Base-by-base conservation (phyloP, 192 early-diverging fungal genomes). In the Spizellomyces punctatus region DNA sequence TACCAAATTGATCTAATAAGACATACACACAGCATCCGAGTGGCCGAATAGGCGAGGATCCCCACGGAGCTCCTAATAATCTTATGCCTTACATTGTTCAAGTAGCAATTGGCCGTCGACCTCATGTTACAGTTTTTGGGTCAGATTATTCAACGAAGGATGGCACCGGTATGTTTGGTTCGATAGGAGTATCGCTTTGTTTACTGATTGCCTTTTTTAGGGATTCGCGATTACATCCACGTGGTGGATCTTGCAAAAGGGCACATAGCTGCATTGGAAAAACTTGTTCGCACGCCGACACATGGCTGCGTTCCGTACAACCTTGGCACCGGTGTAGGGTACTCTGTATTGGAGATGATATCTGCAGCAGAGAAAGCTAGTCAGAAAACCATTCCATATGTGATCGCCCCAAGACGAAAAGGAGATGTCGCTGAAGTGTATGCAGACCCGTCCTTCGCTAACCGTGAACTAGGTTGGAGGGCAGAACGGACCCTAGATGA, bases 181-280 rank as follows among this genome's bases (percentile, higher is more conserved):
- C 27, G 27, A 36, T 2, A 36, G 27, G 27, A 36, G 27, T 36
- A 2, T 36, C 27, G 27, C 27, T 36, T 36, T 3, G 27, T 36
- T 36, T 36, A 36, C 27, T 36, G 27, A 36, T 36, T 36, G 27
- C 3, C 27, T 36, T 36, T 36, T 36, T 36, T 36, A 36, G 27
- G 77, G 49, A 86, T 95, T 17, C 90, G 94, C 46, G 94, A 96
- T 77, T 96, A 93, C 73, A 90, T 96, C 69, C 94, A 96, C 70
- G 94, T 96, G 5, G 91, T 90, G 67, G 94, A 96, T 65, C 81
- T 95, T 43, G 93, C 94, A 8, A 86, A 87, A 58, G 94, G 91
- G 8, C 94, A 96, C 67, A 85, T 95, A 0, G 86, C 82, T 5
- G 94, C 94, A 5, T 79, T 96, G 16, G 77, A 83, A 64, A 52